phyloP scores from a whole-genome alignment of 2,329 filamentous ascomycete genomes.

The Cladophialophora exuberans region DNA sequence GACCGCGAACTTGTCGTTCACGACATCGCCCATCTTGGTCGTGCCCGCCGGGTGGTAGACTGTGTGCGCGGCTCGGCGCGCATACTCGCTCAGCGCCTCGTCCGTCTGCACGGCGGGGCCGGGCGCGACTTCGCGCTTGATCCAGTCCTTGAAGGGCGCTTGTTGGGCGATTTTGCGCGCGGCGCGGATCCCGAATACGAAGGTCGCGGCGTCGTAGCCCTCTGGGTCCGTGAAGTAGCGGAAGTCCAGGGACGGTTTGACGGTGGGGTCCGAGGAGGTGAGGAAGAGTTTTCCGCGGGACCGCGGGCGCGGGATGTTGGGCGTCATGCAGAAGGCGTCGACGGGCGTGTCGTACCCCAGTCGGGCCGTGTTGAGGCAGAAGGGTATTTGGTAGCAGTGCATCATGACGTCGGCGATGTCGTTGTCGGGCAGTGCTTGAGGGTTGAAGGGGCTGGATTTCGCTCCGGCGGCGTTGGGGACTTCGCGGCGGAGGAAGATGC shows the following conservation, averaged over 20 bases:
- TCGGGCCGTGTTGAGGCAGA: slow-evolving; percentile 80
- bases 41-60: slow-evolving; percentile 90
- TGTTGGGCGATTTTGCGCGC: slow-evolving; percentile 77
- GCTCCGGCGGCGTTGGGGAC: slow-evolving; percentile 66
- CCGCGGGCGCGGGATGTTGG: slow-evolving; percentile 82
- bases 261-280: slow-evolving; percentile 71
- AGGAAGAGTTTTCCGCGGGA: slow-evolving; percentile 78
- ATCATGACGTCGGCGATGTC: slow-evolving; percentile 88
- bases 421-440: slow-evolving; percentile 63
- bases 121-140: slow-evolving; percentile 79
- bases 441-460: slow-evolving; percentile 44
- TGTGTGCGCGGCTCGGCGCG: slow-evolving; percentile 78
- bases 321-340: slow-evolving; percentile 90
- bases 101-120: slow-evolving; percentile 74
- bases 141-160: slow-evolving; percentile 78
- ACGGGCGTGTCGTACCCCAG: slow-evolving; percentile 73
- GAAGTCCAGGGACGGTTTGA: slow-evolving; percentile 85
- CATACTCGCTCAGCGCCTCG: slow-evolving; percentile 81
- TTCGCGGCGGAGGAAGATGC: slow-evolving; percentile 84
- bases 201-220: slow-evolving; percentile 80
- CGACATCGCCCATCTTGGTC: slow-evolving; percentile 82
- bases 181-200: slow-evolving; percentile 75
- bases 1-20: slow-evolving; percentile 71
- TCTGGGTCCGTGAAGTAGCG: slow-evolving; percentile 86
- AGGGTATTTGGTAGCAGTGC: slow-evolving; percentile 96